Base-by-base conservation (phyloP, 2,329 filamentous ascomycete species). In the Ilyonectria robusta region DNA sequence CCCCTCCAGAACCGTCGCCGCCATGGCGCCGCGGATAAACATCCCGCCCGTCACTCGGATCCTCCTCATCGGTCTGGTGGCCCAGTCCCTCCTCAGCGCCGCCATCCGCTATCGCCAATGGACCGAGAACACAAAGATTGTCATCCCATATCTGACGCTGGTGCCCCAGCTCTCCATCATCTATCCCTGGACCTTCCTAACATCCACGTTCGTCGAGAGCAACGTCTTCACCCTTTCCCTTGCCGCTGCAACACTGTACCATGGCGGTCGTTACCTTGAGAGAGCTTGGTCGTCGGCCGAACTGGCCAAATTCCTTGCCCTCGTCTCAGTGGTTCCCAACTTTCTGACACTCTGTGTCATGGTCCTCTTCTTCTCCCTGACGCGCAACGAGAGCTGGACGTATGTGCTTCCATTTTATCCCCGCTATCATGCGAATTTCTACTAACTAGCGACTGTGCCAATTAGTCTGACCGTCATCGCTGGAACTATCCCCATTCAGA, bases 191-290 rank as follows among this genome's bases (percentile, higher is more conserved):
- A 97, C 94, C 1, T 92, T 97, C 71, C 76, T 97, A 62, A 93
- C 93, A 3, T 92, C 94, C 2, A 93, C 94, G 0, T 87, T 98
- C 63, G 94, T 98, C 55, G 96, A 99, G 84, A 93, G 94, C 81
- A 98, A 98, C 80, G 86, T 98, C 75, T 93, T 97, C 77, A 97
- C 94, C 11, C 86, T 98, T 48, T 83, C 89, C 29, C 89, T 97
- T 64, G 94, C 94, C 54, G 91, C 87, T 31, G 84, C 91, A 48
- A 95, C 95, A 1, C 83, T 98, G 60, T 97, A 95, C 81, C 94
- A 97, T 83, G 95, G 95, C 62, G 96, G 96, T 10, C 91, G 94
- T 75, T 99, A 99, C 81, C 89, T 99, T 23, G 96, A 99, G 86
- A 88, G 96, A 77, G 95, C 96, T 37, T 99, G 95, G 96, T 95